A percentile compares a stretch with the other conserved stretches of the same genome.
phyloP scores from a whole-genome alignment of 177 flowering plant genomes.

The Vitis hybrid region DNA sequence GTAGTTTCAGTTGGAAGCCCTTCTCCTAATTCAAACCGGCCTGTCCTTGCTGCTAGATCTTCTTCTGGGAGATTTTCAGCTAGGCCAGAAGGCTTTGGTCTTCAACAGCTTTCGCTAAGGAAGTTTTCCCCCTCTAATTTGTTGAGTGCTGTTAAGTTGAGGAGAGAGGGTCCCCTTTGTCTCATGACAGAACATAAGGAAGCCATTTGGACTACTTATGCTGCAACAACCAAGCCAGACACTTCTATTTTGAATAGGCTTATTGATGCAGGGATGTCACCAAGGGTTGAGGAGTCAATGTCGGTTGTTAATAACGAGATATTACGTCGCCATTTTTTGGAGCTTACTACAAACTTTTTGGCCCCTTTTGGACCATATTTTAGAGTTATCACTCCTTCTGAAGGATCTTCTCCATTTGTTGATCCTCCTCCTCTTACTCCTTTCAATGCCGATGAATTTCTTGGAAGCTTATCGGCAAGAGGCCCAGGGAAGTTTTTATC shows the following conservation, averaged over 20 bases:
- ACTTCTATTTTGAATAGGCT: slow-evolving; percentile 92
- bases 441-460: slow-evolving; percentile 76
- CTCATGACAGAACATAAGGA: slow-evolving; percentile 98
- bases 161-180: slow-evolving; percentile 96
- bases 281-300: slow-evolving; percentile 97
- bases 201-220: slow-evolving; percentile 87
- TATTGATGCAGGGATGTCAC: slow-evolving; percentile 91
- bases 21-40: slow-evolving; percentile 56
- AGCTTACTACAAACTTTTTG: slow-evolving; percentile 92
- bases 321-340: slow-evolving; percentile 91
- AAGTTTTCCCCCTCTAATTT: slow-evolving; percentile 85
- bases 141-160: slow-evolving; percentile 78
- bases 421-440: slow-evolving; percentile 86
- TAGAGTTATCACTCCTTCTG: slow-evolving; percentile 74
- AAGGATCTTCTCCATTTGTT: slow-evolving; percentile 84
- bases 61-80: slow-evolving; percentile 50
- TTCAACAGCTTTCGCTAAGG: slow-evolving; percentile 69
- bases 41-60: slow-evolving; percentile 35
- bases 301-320: slow-evolving; percentile 98
- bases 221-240: slow-evolving; percentile 86
- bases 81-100: slow-evolving; percentile 52
- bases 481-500: slow-evolving; percentile 93
- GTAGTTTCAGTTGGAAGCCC: slow-evolving; percentile 89
- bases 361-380: slow-evolving; percentile 98
- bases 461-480: slow-evolving; percentile 68